phyloP scores from a whole-genome alignment of 192 early-diverging fungal species.

The Coemansia sp. region DNA sequence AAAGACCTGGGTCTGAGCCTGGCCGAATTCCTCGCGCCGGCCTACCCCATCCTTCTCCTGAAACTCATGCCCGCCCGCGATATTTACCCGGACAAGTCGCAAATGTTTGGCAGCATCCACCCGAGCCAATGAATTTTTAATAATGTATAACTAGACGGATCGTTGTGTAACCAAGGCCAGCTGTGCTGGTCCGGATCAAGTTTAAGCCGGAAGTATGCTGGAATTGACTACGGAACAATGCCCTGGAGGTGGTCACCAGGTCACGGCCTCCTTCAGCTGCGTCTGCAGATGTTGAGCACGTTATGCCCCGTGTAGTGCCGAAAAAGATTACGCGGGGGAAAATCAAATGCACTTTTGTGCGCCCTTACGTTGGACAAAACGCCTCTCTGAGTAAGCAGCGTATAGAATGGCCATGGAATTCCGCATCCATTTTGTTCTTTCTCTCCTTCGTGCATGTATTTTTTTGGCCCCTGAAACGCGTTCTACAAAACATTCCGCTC shows the following conservation, averaged over 20 bases:
- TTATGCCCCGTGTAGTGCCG: too few relatives aligned
- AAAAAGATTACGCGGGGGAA: not conserved
- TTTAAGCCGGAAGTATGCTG: too few relatives aligned
- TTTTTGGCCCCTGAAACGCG: not conserved
- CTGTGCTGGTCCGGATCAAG: too few relatives aligned
- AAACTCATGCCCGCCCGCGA: conserved; percentile 19
- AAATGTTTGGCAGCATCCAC: conserved; percentile 1
- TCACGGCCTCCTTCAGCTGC: too few relatives aligned
- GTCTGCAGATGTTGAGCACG: too few relatives aligned
- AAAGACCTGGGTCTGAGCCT: conserved; percentile 29
- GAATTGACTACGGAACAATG: too few relatives aligned
- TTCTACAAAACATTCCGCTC: too few relatives aligned
- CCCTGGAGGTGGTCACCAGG: too few relatives aligned
- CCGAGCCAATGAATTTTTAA: too few relatives aligned
- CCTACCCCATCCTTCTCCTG: conserved; percentile 29
- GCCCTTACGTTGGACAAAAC: not conserved
- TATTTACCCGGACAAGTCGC: conserved; percentile 7
- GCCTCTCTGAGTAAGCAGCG: not conserved
- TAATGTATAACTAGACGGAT: too few relatives aligned
- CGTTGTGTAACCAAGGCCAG: too few relatives aligned
- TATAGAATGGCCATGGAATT: not conserved
- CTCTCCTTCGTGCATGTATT: not conserved
- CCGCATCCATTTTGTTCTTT: not conserved
- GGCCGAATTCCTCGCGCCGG: conserved; percentile 34
- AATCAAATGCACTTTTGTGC: not conserved